Evolutionary conservation across 2,329 filamentous ascomycete species (phyloP).

Genomic region (Davidsoniella eucalypti): DNA sequence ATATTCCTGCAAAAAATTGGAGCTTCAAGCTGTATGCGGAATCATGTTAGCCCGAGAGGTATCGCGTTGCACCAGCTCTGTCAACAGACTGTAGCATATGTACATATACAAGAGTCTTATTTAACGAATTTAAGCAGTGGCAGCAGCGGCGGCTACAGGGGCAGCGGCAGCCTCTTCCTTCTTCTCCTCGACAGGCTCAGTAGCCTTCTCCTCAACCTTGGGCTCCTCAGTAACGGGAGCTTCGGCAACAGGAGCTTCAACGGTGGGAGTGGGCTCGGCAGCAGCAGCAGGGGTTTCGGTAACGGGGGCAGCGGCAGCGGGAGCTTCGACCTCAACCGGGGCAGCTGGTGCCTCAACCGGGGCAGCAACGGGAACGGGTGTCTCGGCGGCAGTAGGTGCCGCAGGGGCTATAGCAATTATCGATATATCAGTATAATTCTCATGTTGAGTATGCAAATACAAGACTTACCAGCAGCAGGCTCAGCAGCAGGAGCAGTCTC

Average conservation of each 20-base stretch:
- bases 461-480: conserved; percentile 9
- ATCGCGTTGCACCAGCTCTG: neutral
- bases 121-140: conserved; percentile 13
- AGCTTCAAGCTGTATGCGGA: too few species aligned
- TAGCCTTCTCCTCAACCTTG: conserved; percentile 10
- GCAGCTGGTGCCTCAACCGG: neutral
- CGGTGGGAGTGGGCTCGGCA: conserved; percentile 5
- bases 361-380: neutral
- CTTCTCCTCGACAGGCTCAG: conserved; percentile 7
- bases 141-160: conserved; percentile 14
- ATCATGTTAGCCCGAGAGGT: too few species aligned
- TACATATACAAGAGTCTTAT: neutral
- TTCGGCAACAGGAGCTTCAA: conserved; percentile 10
- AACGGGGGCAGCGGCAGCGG: conserved; percentile 12
- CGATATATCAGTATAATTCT: neutral
- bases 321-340: conserved; percentile 5
- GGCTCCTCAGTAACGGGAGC: conserved; percentile 15
- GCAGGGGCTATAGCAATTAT: neutral
- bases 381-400: neutral
- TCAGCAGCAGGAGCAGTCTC: conserved; percentile 8
- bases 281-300: conserved; percentile 16
- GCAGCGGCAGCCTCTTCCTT: conserved; percentile 3
- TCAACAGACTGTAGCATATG: neutral
- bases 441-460: conserved; percentile 10
- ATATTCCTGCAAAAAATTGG: too few species aligned